Conservation (phyloP, 352 stramenopile species). For the Phytopythium boreale region DNA sequence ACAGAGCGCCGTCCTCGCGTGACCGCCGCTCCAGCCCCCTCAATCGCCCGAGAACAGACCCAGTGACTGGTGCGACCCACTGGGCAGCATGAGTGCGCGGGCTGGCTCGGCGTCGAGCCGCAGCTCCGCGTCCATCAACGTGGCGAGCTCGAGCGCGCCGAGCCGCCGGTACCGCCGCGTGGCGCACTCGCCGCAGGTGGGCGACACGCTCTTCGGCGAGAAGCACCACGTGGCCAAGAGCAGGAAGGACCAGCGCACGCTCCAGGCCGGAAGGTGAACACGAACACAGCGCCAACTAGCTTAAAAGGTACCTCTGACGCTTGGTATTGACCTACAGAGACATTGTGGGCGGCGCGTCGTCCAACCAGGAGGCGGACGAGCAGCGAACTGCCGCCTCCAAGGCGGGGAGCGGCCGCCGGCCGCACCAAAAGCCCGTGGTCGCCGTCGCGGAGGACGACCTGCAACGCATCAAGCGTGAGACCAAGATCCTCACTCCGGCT, state of each 20-base stretch:
- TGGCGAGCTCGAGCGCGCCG: conserved; percentile 12
- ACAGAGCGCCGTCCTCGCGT: no score
- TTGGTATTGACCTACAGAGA: conserved; percentile 18
- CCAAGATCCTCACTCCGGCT: conserved; percentile 48
- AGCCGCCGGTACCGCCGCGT: conserved; percentile 61
- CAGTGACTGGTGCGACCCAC: not conserved
- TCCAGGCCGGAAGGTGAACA: conserved; percentile 49
- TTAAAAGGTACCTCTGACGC: not conserved
- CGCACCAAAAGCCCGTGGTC: conserved; percentile 11
- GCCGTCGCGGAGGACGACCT: conserved; percentile 44
- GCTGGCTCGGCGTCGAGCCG: conserved; percentile 27
- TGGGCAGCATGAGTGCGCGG: conserved; percentile 23
- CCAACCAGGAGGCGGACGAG: conserved; percentile 23
- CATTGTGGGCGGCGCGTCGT: conserved; percentile 31
- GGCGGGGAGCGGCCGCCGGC: conserved; percentile 8
- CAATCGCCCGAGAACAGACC: not conserved
- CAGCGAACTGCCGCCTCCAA: conserved; percentile 9
- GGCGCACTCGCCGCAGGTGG: conserved; percentile 53
- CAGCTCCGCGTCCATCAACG: conserved; percentile 7
- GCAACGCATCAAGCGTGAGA: conserved; percentile 63
- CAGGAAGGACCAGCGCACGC: conserved; percentile 50
- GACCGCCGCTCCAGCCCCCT: no score
- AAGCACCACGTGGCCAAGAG: conserved; percentile 41
- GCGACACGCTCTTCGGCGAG: conserved; percentile 72
- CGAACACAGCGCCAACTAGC: not conserved